phyloP scores from a whole-genome alignment of 192 early-diverging fungal genomes.

The Mortierella antarctica region DNA sequence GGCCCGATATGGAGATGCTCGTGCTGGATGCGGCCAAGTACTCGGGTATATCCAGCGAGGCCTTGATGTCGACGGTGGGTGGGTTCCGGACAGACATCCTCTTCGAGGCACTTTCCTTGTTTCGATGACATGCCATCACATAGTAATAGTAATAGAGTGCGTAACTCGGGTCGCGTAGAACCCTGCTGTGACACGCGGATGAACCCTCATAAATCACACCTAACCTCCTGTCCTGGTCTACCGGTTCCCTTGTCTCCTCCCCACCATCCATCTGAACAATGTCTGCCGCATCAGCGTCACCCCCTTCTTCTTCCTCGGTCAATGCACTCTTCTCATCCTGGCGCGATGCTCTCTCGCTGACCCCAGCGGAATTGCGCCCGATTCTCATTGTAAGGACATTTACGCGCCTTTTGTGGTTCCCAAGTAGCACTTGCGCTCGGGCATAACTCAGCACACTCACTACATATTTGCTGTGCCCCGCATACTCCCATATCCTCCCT shows the following conservation, averaged over 20 bases:
- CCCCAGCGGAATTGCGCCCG: constrained; percentile 23
- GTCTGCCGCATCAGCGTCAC: constrained; percentile 3
- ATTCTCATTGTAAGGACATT: constrained; percentile 35
- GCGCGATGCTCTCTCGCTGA: constrained; percentile 29
- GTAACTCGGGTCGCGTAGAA: no score
- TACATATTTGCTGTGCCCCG: background rate
- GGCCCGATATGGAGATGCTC: constrained; percentile 8
- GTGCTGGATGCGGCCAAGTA: constrained; percentile 26
- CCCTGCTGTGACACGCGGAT: background rate
- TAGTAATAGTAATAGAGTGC: constrained; percentile 1
- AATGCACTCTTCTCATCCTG: constrained; percentile 28
- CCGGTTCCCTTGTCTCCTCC: background rate
- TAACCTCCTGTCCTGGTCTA: background rate
- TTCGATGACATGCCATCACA: background rate
- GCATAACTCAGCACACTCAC: no score
- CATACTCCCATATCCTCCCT: background rate
- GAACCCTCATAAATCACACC: background rate
- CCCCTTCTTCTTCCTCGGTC: constrained; percentile 6
- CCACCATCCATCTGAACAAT: constrained; percentile 1
- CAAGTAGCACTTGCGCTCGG: background rate
- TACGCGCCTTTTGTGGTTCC: background rate
- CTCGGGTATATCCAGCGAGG: constrained; percentile 9
- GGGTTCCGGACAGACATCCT: constrained; percentile 6
- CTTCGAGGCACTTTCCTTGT: constrained; percentile 10
- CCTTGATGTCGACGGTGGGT: constrained; percentile 1